Evolutionary conservation across 139 green algal genomes (phyloP).

Genomic region (Chlamydomonas schloesseri): DNA sequence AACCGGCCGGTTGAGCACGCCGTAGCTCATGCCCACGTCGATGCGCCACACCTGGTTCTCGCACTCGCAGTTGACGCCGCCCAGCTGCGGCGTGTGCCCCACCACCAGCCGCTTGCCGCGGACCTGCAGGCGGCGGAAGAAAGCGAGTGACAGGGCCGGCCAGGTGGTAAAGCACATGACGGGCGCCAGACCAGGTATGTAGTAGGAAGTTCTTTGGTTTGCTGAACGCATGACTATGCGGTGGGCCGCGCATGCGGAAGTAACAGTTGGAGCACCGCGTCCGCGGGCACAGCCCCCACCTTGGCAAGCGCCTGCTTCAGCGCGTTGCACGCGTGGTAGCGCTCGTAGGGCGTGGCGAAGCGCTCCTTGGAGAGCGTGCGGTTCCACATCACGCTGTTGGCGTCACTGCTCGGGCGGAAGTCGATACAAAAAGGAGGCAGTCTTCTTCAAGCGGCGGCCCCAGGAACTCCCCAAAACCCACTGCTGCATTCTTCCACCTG

Average conservation of each 20-base stretch:
- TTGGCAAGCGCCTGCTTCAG: constrained; percentile 69
- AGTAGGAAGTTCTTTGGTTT: too few species aligned
- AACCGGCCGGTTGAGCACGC: constrained; percentile 84
- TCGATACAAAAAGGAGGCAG: too few species aligned
- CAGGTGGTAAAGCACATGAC: too few species aligned
- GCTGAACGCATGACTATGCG: too few species aligned
- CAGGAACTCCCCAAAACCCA: too few species aligned
- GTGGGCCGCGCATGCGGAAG: too few species aligned
- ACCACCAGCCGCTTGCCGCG: constrained; percentile 85
- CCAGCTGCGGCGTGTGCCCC: constrained; percentile 92
- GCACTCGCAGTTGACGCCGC: constrained; percentile 89
- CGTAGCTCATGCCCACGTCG: constrained; percentile 91
- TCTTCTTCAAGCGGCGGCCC: too few species aligned
- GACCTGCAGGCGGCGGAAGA: too few species aligned
- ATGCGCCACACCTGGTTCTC: constrained; percentile 88
- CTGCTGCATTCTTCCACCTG: too few species aligned
- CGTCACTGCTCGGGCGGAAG: constrained; percentile 59
- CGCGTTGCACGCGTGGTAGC: constrained; percentile 74
- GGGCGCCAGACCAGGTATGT: too few species aligned
- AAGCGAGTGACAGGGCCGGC: too few species aligned
- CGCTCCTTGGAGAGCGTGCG: constrained; percentile 77
- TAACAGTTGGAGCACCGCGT: too few species aligned
- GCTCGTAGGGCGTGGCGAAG: constrained; percentile 73
- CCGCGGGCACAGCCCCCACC: neutral
- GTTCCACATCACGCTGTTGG: constrained; percentile 92